Evolutionary conservation across 2,329 filamentous ascomycete species (phyloP), one percentile per base, ranked within the genome.

Genomic region (Phyllosticta paracitricarpa): DNA sequence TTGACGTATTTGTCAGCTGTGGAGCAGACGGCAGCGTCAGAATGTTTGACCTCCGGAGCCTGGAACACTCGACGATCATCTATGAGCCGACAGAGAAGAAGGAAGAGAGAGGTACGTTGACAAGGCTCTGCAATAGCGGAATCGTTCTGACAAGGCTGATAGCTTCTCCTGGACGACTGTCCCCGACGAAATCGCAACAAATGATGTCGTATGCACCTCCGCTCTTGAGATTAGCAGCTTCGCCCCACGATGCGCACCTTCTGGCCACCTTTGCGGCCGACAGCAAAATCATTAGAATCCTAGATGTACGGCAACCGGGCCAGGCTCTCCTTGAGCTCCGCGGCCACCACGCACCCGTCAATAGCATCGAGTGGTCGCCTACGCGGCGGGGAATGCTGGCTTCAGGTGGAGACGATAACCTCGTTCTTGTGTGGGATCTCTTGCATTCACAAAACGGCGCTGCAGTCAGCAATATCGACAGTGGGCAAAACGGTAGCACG

Each of bases 41-140:
- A 68, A 99, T 99, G 94, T 99, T 99, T 75, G 94, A 99, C 75
- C 80, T 99, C 64, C 85, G 94, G 70, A 97, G 93, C 73, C 78
- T 99, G 59, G 94, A 99, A 73, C 94, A 99, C 74, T 97, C 92
- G 66, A 99, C 94, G 57, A 99, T 99, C 73, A 99, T 99, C 65
- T 99, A 99, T 73, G 94, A 99, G 75, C 94, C 94, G 4, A 93
- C 90, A 0, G 89, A 91, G 66, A 97, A 97, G 76, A 69, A 78
- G 28, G 79, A 82, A 57, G 74, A 74, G 52, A 79, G 77, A 70
- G 71, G 77, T 78, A 64, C 59, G 73, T 64, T 19, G 22, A 28
- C 17, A 7, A 8, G 6, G 59, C 62, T 14, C 62, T 65, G 66
- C 59, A 65, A 48, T 28, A 28, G 0, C 1, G 53, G 28, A 71